These are phyloP conservation scores for Puccinia coronata DNA, from an alignment of 1,284 basidiomycete species.

Conservation along the genomic window DNA sequence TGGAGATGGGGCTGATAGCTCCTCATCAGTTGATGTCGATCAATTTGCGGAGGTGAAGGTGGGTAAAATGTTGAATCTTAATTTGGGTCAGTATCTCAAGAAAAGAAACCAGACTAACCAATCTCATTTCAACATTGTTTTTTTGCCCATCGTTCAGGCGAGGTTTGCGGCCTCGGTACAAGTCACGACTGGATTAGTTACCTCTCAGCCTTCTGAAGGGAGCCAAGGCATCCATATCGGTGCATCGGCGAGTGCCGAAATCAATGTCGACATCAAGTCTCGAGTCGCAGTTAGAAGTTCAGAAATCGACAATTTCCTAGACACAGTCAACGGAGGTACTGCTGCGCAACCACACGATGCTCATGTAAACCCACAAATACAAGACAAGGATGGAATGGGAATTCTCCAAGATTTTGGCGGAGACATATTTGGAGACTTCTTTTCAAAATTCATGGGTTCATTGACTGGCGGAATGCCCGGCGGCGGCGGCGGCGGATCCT, in stretches of 20 bases:
- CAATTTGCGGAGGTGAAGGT: slow-evolving; percentile 19
- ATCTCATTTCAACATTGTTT: not conserved
- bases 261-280: slow-evolving; percentile 36
- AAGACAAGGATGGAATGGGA: slow-evolving; percentile 33
- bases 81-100: not conserved
- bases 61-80: not conserved
- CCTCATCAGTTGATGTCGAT: not conserved
- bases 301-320: slow-evolving; percentile 34
- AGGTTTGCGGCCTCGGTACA: slow-evolving; percentile 12
- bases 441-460: not conserved
- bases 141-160: not conserved
- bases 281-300: slow-evolving; percentile 20
- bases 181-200: slow-evolving; percentile 16
- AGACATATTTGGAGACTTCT: not conserved
- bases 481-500: not conserved
- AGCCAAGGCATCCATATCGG: slow-evolving; percentile 30
- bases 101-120: not conserved
- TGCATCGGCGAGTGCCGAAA: not conserved
- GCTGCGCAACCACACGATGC: slow-evolving; percentile 8
- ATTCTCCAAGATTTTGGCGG: slow-evolving; percentile 15
- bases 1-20: not conserved
- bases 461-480: not conserved
- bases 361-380: slow-evolving; percentile 12
- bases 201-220: slow-evolving; percentile 17
- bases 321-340: slow-evolving; percentile 35